A percentile compares a stretch with the other conserved stretches of the same genome.
These are phyloP conservation scores for Arthrobotrys sinensis DNA, from an alignment of 2,329 filamentous ascomycete species.

Conservation along the genomic window DNA sequence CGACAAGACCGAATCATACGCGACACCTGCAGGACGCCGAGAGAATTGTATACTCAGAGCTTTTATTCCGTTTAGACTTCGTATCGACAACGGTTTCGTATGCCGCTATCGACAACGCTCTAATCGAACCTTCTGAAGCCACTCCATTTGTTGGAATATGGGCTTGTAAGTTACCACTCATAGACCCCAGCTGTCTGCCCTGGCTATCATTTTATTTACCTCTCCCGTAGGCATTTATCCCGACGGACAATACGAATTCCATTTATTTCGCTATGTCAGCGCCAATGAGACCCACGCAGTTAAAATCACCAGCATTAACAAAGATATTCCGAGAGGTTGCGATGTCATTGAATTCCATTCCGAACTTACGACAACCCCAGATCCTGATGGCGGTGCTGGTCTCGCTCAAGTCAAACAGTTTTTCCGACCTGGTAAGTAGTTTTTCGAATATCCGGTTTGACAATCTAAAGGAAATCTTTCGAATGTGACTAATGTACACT, in stretches of 20 bases:
- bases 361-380: background rate
- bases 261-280: conserved; percentile 20
- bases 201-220: background rate
- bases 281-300: background rate
- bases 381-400: background rate
- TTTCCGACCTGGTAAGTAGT: background rate
- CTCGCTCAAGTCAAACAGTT: conserved; percentile 11
- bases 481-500: no score
- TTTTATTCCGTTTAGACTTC: conserved; percentile 34
- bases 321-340: background rate
- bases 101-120: conserved; percentile 22
- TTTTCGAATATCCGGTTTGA: no score
- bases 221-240: conserved; percentile 31
- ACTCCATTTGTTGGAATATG: conserved; percentile 22
- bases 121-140: conserved; percentile 7
- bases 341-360: background rate
- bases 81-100: conserved; percentile 12
- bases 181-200: background rate
- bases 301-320: conserved; percentile 30
- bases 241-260: conserved; percentile 34
- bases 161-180: conserved; percentile 27
- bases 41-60: background rate
- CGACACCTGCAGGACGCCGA: background rate
- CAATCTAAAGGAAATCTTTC: no score
- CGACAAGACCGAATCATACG: background rate